Evolutionary conservation across 2,329 filamentous ascomycete species (phyloP).

Genomic region (Xylariaceae sp.): DNA sequence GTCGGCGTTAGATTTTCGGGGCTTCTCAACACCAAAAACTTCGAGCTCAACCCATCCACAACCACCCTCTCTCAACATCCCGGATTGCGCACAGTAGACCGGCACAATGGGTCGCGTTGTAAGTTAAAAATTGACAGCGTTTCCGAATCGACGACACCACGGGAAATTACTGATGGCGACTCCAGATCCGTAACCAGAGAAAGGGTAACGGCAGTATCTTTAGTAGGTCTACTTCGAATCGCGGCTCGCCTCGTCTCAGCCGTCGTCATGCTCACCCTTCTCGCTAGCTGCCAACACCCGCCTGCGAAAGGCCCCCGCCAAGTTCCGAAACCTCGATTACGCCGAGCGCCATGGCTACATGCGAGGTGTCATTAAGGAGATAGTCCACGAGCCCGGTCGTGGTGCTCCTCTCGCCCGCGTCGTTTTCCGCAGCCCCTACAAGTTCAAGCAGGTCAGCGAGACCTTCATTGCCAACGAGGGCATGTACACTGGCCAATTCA

Average conservation of each 20-base stretch:
- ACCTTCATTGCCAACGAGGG: conserved; percentile 99
- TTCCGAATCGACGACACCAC: not conserved
- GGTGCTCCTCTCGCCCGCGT: conserved; percentile 97
- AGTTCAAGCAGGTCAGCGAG: conserved; percentile 95
- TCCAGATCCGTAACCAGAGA: conserved; percentile 59
- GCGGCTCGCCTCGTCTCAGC: conserved; percentile 1
- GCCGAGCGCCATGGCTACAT: conserved; percentile 97
- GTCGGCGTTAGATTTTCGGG: conserved; percentile 30
- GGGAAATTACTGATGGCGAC: conserved; percentile 17
- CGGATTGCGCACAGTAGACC: conserved; percentile 36
- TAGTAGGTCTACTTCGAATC: conserved; percentile 29
- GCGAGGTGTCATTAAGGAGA: conserved; percentile 96
- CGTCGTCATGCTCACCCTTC: conserved; percentile 21
- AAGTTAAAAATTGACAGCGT: conserved; percentile 21
- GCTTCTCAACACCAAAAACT: conserved; percentile 25
- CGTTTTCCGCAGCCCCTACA: conserved; percentile 95
- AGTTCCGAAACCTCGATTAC: conserved; percentile 96
- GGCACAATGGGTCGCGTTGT: conserved; percentile 37
- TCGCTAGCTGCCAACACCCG: conserved; percentile 69
- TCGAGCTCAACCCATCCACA: conserved; percentile 21
- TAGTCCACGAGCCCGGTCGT: conserved; percentile 98
- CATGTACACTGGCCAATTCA: conserved; percentile 99
- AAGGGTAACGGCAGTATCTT: conserved; percentile 37
- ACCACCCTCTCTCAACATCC: conserved; percentile 27
- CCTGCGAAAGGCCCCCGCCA: conserved; percentile 90